Base-by-base conservation (phyloP, 306 rosid genomes). In the Vigna unguiculata region DNA sequence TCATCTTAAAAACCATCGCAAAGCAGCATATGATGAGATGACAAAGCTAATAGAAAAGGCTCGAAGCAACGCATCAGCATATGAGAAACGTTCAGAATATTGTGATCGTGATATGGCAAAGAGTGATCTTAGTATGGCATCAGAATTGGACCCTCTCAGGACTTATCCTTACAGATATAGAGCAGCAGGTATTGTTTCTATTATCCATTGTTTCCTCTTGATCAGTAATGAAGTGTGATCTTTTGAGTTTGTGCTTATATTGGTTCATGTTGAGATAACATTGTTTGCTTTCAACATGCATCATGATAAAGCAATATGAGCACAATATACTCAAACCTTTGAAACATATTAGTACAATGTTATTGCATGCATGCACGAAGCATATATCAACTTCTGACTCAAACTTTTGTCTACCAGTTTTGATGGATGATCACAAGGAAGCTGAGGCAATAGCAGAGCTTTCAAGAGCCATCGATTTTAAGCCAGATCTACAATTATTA, bases 91-190 rank as follows among this genome's bases (percentile, higher is more conserved):
- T 41, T 91, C 98, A 41, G 98, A 93, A 83, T 93, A 93, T 76
- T 89, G 98, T 85, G 97, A 91, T 58, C 93, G 98, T 66, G 95
- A 93, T 83, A 93, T 91, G 98, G 98, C 98, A 75, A 93, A 81
- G 86, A 91, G 87, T 48, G 98, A 93, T 85, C 93, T 93, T 54
- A 76, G 69, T 43, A 91, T 77, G 90, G 97, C 97, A 28, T 82
- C 98, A 25, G 85, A 85, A 61, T 83, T 93, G 78, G 98, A 93
- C 82, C 98, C 98, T 69, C 68, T 91, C 71, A 87, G 98, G 82
- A 93, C 97, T 40, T 93, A 93, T 82, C 98, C 98, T 3, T 93
- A 93, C 86, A 88, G 98, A 93, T 91, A 93, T 52, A 88, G 98
- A 77, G 98, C 98, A 57, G 98, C 98, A 59, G 98, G 98, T 93